Evolutionary conservation across 1,139 yeast genomes (phyloP), one percentile per base, ranked within the genome.

Genomic region (Yamadazyma dushanensis): DNA sequence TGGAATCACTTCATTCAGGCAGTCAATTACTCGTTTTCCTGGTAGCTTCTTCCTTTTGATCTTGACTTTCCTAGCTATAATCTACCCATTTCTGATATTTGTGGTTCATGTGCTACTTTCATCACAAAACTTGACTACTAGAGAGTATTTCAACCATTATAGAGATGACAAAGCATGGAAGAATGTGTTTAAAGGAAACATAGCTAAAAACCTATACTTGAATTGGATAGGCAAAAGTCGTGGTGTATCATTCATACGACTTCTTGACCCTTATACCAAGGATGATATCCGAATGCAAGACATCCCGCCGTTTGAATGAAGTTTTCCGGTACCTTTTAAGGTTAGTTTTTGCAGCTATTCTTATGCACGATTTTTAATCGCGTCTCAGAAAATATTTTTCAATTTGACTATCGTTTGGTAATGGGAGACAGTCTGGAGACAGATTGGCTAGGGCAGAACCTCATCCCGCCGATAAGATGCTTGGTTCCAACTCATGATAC

Each of bases 81-180:
- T 70, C 5, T 84, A 83, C 49, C 90, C 94, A 2, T 36, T 67
- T 1, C 46, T 78, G 25, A 56, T 86, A 13, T 51, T 82, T 11
- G 34, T 58, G 0, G 73, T 73, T 45, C 95, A 86, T 50, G 26
- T 76, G 1, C 71, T 63, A 36, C 57, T 84, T 32, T 73, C 80
- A 0, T 52, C 74, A 0, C 68, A 75, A n/a, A 82, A 81, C 39
- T 68, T 83, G 45, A 80, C 90, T 13, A 84, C 95, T 4, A 64
- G 89, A 45, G 92, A 83, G 45, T 83, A 73, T 46, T 59, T 83
- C 34, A 70, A 67, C 54, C 45, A 68, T 54, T 55, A 61, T 35
- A 39, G 62, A 48, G 51, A 50, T 2, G 45, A 49, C 18, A 44
- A 47, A 8, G 39, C 48, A 21, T 72, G 61, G 40, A 55, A 60